A percentile compares a stretch with the other conserved stretches of the same genome.
Conservation (phyloP, 306 rosid genomes). For the barrel medic (Medicago truncatula) region MtrunA17r5.0-ANR NC_053047.1:1716001-1716500, state of each 20-base stretch:
- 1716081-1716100: background rate
- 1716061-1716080: background rate
- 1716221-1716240: conserved; percentile 92
- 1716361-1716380: conserved; percentile 90
- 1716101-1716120: background rate
- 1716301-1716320: conserved; percentile 91
- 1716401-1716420: conserved; percentile 93
- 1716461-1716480: conserved; percentile 88
- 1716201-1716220: conserved; percentile 39
- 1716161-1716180: background rate
- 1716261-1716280: conserved; percentile 85
- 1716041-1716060: background rate
- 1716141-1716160: conserved; percentile 4
- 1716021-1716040: background rate
- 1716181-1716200: background rate
- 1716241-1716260: conserved; percentile 82
- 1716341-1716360: conserved; percentile 87
- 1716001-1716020: background rate
- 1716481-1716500: conserved; percentile 74
- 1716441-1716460: conserved; percentile 92
- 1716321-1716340: conserved; percentile 85
- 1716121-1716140: too few relatives aligned
- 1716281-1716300: conserved; percentile 88
- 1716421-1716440: conserved; percentile 84
- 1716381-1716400: conserved; percentile 86